Conservation (phyloP, 169 alveolate species). For the Cryptosporidium muris region DNA sequence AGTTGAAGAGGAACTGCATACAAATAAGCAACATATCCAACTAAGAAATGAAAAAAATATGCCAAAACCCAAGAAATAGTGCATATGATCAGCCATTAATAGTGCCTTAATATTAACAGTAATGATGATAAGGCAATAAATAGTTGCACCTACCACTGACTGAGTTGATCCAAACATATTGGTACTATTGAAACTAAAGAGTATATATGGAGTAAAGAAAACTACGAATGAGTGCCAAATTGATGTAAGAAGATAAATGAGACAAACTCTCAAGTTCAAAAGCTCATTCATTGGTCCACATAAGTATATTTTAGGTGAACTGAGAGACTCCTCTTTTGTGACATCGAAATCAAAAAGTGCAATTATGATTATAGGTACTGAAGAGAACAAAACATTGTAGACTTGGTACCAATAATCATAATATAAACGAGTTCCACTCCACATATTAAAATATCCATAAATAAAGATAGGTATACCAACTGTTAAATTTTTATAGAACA, state of each 20-base stretch:
- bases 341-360: slow-evolving; percentile 84
- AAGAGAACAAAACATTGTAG: slow-evolving; percentile 93
- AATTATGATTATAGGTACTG: slow-evolving; percentile 88
- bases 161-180: slow-evolving; percentile 73
- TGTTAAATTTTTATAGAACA: slow-evolving; percentile 95
- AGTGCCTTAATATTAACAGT: slow-evolving; percentile 80
- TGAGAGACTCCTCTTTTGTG: slow-evolving; percentile 73
- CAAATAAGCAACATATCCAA: slow-evolving; percentile 60
- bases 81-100: slow-evolving; percentile 72
- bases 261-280: slow-evolving; percentile 76
- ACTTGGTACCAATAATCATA: slow-evolving; percentile 93
- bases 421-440: slow-evolving; percentile 93
- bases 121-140: slow-evolving; percentile 76
- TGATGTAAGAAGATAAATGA: slow-evolving; percentile 80
- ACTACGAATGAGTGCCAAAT: slow-evolving; percentile 79
- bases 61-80: slow-evolving; percentile 52
- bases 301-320: slow-evolving; percentile 79
- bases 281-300: slow-evolving; percentile 80
- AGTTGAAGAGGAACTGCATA: slow-evolving; percentile 46
- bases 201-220: slow-evolving; percentile 73
- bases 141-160: slow-evolving; percentile 76
- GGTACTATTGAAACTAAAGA: slow-evolving; percentile 75
- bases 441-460: slow-evolving; percentile 89
- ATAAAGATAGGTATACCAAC: slow-evolving; percentile 92
- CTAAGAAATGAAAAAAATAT: slow-evolving; percentile 50